Conservation (phyloP, 805 yeast species). For the Yamadazyma insecticola region DNA sequence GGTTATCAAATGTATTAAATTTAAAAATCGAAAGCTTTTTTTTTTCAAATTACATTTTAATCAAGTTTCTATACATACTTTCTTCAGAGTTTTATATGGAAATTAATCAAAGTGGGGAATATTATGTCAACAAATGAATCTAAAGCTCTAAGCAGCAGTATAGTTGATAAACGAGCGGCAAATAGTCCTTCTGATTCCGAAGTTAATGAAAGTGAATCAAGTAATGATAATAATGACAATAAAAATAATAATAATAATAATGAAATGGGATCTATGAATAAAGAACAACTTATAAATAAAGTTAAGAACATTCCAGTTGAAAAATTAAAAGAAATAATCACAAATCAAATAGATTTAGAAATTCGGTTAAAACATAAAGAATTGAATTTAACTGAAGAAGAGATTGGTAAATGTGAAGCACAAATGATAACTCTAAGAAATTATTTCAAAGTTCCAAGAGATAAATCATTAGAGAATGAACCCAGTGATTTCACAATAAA, state of each 20-base stretch:
- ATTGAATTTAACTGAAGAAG: constrained; percentile 44
- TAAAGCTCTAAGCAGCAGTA: no score
- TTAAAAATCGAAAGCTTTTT: no score
- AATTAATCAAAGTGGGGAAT: no score
- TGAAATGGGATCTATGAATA: not conserved
- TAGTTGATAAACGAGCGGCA: constrained; percentile 6
- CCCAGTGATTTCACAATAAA: constrained; percentile 42
- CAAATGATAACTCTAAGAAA: constrained; percentile 50
- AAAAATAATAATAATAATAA: constrained; percentile 1
- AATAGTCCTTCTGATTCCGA: not conserved
- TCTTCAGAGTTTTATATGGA: no score
- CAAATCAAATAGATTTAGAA: constrained; percentile 53
- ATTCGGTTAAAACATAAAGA: constrained; percentile 59
- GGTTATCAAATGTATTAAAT: no score
- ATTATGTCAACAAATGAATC: not conserved
- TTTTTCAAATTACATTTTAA: no score
- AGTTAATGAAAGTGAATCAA: not conserved
- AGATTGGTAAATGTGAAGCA: constrained; percentile 53
- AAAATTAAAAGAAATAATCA: constrained; percentile 28
- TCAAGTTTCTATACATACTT: no score
- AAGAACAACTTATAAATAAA: constrained; percentile 5
- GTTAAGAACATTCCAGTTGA: constrained; percentile 19
- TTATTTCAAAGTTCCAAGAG: constrained; percentile 38
- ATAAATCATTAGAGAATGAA: constrained; percentile 36
- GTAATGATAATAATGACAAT: not conserved